phyloP scores from a whole-genome alignment of 1,284 basidiomycete genomes.

The Boletus semigastroideus region DNA sequence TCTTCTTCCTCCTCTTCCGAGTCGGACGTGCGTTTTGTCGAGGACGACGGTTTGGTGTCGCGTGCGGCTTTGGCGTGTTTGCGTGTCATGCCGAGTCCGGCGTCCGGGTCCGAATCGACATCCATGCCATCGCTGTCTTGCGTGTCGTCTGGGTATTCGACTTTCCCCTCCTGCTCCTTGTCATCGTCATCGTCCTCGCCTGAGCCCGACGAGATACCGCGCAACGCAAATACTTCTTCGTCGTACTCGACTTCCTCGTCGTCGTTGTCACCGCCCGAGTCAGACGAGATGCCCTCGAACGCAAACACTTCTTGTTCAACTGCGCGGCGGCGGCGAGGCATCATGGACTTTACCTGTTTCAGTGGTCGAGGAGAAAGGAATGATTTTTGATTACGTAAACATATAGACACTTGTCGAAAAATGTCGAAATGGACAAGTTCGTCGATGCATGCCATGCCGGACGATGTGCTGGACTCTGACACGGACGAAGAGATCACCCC shows the following conservation, averaged over 20 bases:
- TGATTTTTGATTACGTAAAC: constrained; percentile 26
- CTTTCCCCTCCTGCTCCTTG: constrained; percentile 57
- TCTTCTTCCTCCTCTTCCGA: constrained; percentile 49
- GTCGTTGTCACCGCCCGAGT: constrained; percentile 58
- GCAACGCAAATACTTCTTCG: constrained; percentile 51
- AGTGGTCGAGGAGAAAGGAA: not conserved
- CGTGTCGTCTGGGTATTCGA: constrained; percentile 38
- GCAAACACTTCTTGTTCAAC: constrained; percentile 59
- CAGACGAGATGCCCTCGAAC: constrained; percentile 32
- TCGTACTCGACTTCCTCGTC: constrained; percentile 35
- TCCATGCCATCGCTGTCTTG: constrained; percentile 52
- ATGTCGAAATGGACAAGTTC: too few species aligned
- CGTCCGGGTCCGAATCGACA: constrained; percentile 40
- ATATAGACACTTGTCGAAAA: not conserved
- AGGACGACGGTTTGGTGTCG: constrained; percentile 28
- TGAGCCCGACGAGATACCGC: constrained; percentile 35
- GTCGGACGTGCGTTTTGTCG: constrained; percentile 32
- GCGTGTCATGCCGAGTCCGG: constrained; percentile 20
- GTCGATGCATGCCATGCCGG: constrained; percentile 16
- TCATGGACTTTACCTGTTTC: not conserved
- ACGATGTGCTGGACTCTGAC: constrained; percentile 23
- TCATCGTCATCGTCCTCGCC: constrained; percentile 60
- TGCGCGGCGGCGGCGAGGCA: constrained; percentile 34
- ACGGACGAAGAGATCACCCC: constrained; percentile 48
- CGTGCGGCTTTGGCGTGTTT: constrained; percentile 36